These are phyloP conservation scores for Gloeopeniophorella convolvens DNA, from an alignment of 768 basidiomycete species.

Conservation along the genomic window DNA sequence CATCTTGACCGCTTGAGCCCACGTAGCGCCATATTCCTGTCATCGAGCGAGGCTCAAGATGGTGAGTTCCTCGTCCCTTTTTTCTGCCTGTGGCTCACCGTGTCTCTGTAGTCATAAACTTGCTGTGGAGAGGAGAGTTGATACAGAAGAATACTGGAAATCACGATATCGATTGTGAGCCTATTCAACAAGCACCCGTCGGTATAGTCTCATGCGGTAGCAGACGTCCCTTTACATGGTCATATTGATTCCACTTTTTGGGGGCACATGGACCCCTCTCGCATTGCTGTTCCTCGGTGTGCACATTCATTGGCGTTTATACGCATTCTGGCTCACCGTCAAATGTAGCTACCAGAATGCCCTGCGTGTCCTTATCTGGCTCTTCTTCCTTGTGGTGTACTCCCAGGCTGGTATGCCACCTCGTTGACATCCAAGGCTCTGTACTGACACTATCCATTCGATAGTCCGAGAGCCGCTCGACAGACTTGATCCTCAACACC, in stretches of 20 bases:
- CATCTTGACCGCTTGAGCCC: not conserved
- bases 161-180: constrained; percentile 72
- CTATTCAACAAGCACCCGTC: not conserved
- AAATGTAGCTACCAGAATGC: constrained; percentile 71
- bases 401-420: constrained; percentile 66
- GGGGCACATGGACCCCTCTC: constrained; percentile 67
- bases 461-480: constrained; percentile 75
- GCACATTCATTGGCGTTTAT: too few species aligned
- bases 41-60: constrained; percentile 79
- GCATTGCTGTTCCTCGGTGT: constrained; percentile 75
- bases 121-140: constrained; percentile 77
- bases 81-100: not conserved
- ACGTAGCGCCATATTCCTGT: constrained; percentile 70
- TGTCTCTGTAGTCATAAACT: constrained; percentile 54
- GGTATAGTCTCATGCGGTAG: constrained; percentile 11
- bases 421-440: not conserved
- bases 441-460: not conserved
- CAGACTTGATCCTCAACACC: constrained; percentile 47
- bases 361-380: constrained; percentile 71
- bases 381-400: constrained; percentile 72
- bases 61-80: constrained; percentile 36
- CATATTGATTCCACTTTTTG: constrained; percentile 49
- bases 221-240: constrained; percentile 66
- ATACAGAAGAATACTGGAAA: constrained; percentile 72
- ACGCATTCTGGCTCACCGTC: too few species aligned